Evolutionary conservation across 768 basidiomycete genomes (phyloP), one percentile per base, ranked within the genome.

Genomic region (Boletus sp.): DNA sequence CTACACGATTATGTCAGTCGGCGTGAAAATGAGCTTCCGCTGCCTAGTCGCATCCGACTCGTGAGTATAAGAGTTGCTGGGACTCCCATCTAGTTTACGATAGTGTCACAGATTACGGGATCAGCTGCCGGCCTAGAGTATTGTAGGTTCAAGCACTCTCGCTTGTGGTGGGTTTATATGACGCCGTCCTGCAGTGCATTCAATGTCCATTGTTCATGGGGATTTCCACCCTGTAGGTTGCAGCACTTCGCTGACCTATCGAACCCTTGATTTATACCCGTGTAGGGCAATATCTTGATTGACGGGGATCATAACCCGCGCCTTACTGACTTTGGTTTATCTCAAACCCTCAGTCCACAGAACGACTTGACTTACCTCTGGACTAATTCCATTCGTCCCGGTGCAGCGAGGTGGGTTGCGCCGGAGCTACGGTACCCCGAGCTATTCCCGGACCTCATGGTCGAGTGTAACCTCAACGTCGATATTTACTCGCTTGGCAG

Each of bases 271-370:
- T 30, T 49, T 42, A 19, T 21, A 14, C 25, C 1, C 30, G 13
- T 25, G 7, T n/a, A 57, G 56, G 30, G 10, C 1, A 57, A 57
- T 35, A 45, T 57, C 2, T 7, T 57, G 25, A 44, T 57, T 7
- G 56, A 57, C 5, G n/a, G 5, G 1, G 21, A 56, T 1, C 4
- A 49, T 13, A 48, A 49, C 10, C 23, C 47, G 0, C 54, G 53
- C 25, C 25, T 57, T 10, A 49, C 56, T 2, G 56, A 56, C 30
- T 29, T 57, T 29, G 56, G 56, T 1, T 40, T 54, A 13, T 38
- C 56, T 45, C 56, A 25, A 13, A 35, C 43, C 23, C 47, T 40
- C 23, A 34, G 3, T 14, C n/a, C n/a, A 17, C 34, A 48, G 40
- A 29, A 34, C 2, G 4, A 23, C 0, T 30, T 21, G 23, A 5